A percentile compares a stretch with the other conserved stretches of the same genome.
These are phyloP conservation scores for Berkeleyomyces rouxiae DNA, from an alignment of 2,329 filamentous ascomycete species.

Conservation along the genomic window DNA sequence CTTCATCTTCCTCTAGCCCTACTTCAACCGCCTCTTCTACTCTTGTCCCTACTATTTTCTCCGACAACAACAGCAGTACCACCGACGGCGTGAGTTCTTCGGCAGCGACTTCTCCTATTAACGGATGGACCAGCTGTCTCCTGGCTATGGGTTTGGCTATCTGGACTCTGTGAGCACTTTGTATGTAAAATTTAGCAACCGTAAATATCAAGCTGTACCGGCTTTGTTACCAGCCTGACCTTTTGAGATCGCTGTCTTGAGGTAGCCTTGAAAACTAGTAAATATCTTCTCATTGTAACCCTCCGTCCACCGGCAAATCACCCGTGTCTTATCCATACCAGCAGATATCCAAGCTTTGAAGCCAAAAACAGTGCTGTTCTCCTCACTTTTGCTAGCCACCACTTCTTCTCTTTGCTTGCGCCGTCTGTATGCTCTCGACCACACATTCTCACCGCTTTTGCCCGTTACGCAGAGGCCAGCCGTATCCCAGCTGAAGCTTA, in stretches of 20 bases:
- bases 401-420: constrained; percentile 13
- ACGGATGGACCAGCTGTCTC: neutral
- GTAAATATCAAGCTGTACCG: neutral
- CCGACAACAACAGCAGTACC: neutral
- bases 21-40: neutral
- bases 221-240: neutral
- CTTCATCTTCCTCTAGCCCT: too few relatives aligned
- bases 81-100: neutral
- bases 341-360: constrained; percentile 10
- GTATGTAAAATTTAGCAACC: neutral
- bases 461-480: constrained; percentile 39
- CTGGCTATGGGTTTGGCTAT: neutral
- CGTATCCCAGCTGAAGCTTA: constrained; percentile 46
- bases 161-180: neutral
- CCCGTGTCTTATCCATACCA: neutral
- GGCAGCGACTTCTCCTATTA: neutral
- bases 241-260: constrained; percentile 28
- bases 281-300: constrained; percentile 59
- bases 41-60: neutral
- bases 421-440: neutral
- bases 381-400: constrained; percentile 5
- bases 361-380: constrained; percentile 6
- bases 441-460: constrained; percentile 54
- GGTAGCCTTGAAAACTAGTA: constrained; percentile 73
- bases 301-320: constrained; percentile 43